Percentiles rank a stretch among this genome's conserved stretches.
These are phyloP conservation scores for Volvox carteri DNA, from an alignment of 163 green algal genomes.

Conservation along the genomic window DNA sequence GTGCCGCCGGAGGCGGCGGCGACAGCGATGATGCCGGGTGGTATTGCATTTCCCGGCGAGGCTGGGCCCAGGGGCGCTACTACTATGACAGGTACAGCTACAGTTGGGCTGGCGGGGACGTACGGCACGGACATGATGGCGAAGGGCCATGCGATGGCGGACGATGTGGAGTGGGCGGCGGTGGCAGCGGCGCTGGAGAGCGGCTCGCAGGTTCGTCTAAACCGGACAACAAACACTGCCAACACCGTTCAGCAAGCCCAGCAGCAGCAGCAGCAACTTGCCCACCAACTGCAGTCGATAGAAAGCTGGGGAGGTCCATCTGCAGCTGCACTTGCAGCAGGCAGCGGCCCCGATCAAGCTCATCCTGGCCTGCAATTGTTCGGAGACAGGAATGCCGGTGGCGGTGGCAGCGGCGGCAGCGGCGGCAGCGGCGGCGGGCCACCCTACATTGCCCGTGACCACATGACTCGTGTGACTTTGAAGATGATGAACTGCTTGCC, in stretches of 20 bases:
- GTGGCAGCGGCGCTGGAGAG: background rate
- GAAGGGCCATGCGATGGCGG: no score
- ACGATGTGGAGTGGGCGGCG: no score
- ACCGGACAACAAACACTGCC: no score
- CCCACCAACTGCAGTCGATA: background rate
- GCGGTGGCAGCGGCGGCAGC: background rate
- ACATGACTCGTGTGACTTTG: conserved; percentile 28
- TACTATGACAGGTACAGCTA: no score
- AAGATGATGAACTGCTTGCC: conserved; percentile 55
- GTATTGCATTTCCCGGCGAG: no score
- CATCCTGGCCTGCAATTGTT: background rate
- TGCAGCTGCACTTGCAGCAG: background rate
- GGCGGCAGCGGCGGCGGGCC: background rate
- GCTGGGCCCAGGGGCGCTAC: no score
- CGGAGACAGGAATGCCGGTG: background rate
- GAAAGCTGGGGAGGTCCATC: background rate
- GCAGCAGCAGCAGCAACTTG: conserved; percentile 26
- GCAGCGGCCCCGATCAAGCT: conserved; percentile 10
- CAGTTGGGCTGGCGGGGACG: no score
- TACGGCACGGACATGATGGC: no score
- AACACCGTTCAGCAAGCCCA: background rate
- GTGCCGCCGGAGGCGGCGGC: background rate
- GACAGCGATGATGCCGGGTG: background rate
- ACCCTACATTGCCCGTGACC: conserved; percentile 12
- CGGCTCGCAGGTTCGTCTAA: no score